phyloP scores from a whole-genome alignment of 306 rosid genomes.

The Malus domestica region ASM211411v1 NC_041805.1:4264001-4264500 shows the following conservation, averaged over 20 bases:
- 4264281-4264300: not conserved
- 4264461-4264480: slow-evolving; percentile 11
- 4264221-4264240: not conserved
- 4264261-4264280: not conserved
- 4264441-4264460: slow-evolving; percentile 4
- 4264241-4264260: not conserved
- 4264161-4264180: slow-evolving; percentile 31
- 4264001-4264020: no score
- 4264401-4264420: slow-evolving; percentile 19
- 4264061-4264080: not conserved
- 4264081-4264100: not conserved
- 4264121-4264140: not conserved
- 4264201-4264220: not conserved
- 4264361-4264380: slow-evolving; percentile 6
- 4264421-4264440: not conserved
- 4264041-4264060: not conserved
- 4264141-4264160: slow-evolving; percentile 5
- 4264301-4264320: not conserved
- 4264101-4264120: not conserved
- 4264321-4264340: not conserved
- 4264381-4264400: slow-evolving; percentile 33
- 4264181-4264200: slow-evolving; percentile 5
- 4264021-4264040: no score
- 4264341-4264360: not conserved
- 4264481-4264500: not conserved